Evolutionary conservation across 2,329 filamentous ascomycete species (phyloP).

Genomic region (Chrysoporthe deuterocubensis): DNA sequence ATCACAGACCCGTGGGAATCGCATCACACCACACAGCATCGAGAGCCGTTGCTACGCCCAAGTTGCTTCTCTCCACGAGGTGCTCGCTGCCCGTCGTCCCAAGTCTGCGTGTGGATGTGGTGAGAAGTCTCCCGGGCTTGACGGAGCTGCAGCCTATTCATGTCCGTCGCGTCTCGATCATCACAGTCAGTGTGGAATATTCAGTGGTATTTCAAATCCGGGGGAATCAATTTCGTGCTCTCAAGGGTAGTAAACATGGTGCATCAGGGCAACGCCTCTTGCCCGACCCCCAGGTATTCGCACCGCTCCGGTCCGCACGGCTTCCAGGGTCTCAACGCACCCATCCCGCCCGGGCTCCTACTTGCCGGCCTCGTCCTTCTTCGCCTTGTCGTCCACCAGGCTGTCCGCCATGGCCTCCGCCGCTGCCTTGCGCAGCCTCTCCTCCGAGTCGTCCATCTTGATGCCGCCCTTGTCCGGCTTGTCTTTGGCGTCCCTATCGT

Average conservation of each 20-base stretch:
- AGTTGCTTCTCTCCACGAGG: no score
- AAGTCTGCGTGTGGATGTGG: no score
- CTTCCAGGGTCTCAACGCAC: not conserved
- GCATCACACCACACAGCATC: no score
- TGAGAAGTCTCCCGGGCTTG: no score
- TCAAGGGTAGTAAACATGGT: not conserved
- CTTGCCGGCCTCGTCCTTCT: slow-evolving; percentile 38
- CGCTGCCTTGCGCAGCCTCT: slow-evolving; percentile 68
- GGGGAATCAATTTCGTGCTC: slow-evolving; percentile 12
- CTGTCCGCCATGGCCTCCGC: slow-evolving; percentile 64
- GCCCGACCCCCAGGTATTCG: not conserved
- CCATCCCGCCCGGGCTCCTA: slow-evolving; percentile 25
- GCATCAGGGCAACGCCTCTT: not conserved
- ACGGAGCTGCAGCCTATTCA: no score
- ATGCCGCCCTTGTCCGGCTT: slow-evolving; percentile 54
- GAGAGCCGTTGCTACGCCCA: no score
- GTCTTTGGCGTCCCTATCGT: slow-evolving; percentile 79
- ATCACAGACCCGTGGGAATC: no score
- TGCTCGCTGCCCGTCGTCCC: no score
- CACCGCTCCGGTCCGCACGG: not conserved
- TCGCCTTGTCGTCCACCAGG: slow-evolving; percentile 49
- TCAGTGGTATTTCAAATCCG: not conserved
- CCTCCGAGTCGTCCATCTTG: slow-evolving; percentile 61
- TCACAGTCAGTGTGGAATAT: not conserved
- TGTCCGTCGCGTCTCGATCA: no score